These are phyloP conservation scores for Biancaea sappan DNA, from an alignment of 306 rosid genomes.

Conservation along the genomic window DNA sequence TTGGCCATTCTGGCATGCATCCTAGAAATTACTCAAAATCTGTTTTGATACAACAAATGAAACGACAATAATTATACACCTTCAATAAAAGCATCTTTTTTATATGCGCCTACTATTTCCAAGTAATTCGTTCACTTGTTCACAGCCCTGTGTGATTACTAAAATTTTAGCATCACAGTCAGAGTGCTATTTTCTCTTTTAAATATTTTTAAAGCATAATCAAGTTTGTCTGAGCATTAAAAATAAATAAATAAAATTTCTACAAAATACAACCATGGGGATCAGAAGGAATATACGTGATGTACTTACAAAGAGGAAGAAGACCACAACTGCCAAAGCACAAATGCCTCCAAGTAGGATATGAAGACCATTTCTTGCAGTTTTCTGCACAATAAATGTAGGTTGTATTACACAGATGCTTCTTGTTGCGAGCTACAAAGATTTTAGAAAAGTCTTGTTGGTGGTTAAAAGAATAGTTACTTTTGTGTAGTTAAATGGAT, in stretches of 20 bases:
- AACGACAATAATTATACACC: neutral
- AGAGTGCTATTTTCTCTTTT: constrained; percentile 18
- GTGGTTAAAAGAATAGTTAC: too few relatives aligned
- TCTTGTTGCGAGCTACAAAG: neutral
- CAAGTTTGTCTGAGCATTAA: constrained; percentile 10
- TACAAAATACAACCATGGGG: constrained; percentile 16
- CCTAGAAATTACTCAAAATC: neutral
- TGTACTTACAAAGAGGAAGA: constrained; percentile 90
- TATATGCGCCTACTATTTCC: constrained; percentile 1
- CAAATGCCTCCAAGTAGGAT: constrained; percentile 93
- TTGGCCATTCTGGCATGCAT: neutral
- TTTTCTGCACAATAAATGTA: constrained; percentile 61
- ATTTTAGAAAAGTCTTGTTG: neutral
- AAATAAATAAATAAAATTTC: neutral
- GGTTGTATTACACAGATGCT: constrained; percentile 16
- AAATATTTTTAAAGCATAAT: constrained; percentile 13
- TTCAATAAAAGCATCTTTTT: constrained; percentile 15
- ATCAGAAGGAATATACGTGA: constrained; percentile 20
- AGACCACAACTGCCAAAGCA: constrained; percentile 87
- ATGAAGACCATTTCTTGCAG: constrained; percentile 90
- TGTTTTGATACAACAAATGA: neutral
- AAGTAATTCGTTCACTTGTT: constrained; percentile 16
- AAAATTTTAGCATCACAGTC: constrained; percentile 19
- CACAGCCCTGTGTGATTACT: neutral
- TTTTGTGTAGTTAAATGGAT: too few relatives aligned